A percentile compares a stretch with the other conserved stretches of the same genome.
Evolutionary conservation across 2,329 filamentous ascomycete species (phyloP).

Genomic region (Pseudogymnoascus sp.): DNA sequence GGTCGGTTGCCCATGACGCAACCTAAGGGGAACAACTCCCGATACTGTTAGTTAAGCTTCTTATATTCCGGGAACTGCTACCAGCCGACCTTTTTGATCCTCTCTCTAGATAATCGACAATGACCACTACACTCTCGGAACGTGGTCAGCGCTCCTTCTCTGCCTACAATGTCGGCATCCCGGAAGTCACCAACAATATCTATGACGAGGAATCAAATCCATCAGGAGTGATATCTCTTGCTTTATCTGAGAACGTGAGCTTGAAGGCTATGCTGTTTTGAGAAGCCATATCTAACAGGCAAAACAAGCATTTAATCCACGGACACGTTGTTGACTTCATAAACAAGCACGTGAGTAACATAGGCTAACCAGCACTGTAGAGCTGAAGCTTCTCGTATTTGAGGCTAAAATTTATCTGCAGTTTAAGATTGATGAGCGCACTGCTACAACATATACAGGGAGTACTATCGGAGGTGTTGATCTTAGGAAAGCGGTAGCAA

Average conservation of each 20-base stretch:
- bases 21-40: background rate
- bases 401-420: conserved; percentile 27
- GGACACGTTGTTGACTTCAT: conserved; percentile 32
- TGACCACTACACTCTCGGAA: background rate
- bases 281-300: background rate
- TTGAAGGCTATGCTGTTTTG: background rate
- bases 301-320: conserved; percentile 28
- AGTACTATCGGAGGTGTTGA: conserved; percentile 30
- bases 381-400: background rate
- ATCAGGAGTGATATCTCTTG: conserved; percentile 16
- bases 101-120: background rate
- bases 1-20: no score
- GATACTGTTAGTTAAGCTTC: background rate
- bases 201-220: conserved; percentile 17
- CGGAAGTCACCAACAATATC: conserved; percentile 9
- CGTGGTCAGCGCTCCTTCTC: background rate
- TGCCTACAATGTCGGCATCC: background rate
- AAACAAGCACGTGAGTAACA: conserved; percentile 27
- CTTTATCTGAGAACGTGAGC: conserved; percentile 18
- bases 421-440: conserved; percentile 10
- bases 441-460: conserved; percentile 33
- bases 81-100: background rate
- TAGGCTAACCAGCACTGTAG: background rate
- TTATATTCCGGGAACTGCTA: background rate
- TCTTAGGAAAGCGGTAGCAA: conserved; percentile 33